Evolutionary conservation across 192 early-diverging fungal species (phyloP).

Genomic region (Cladochytrium replicatum): DNA sequence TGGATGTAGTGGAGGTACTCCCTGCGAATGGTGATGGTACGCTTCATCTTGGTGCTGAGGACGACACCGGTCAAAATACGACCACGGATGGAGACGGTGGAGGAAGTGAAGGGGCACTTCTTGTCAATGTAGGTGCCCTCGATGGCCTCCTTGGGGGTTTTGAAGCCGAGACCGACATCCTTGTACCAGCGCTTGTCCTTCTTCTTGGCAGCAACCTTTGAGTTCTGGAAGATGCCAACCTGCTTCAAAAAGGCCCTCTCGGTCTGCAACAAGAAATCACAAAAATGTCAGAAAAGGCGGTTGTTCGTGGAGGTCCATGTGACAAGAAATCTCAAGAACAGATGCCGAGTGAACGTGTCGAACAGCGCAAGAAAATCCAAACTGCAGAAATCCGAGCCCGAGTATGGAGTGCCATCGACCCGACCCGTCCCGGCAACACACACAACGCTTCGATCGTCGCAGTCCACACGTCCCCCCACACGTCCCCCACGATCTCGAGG

Average conservation of each 20-base stretch:
- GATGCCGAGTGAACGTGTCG: no score
- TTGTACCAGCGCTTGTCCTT: conserved; percentile 94
- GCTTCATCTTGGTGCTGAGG: conserved; percentile 95
- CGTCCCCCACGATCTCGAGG: no score
- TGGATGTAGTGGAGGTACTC: conserved; percentile 99
- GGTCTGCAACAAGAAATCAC: no score
- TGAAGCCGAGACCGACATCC: conserved; percentile 97
- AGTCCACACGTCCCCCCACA: no score
- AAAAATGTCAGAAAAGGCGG: no score
- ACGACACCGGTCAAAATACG: conserved; percentile 92
- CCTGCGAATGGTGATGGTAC: conserved; percentile 95
- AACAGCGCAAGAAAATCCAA: no score
- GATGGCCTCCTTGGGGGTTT: conserved; percentile 97
- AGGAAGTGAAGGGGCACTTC: conserved; percentile 98
- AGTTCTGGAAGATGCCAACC: conserved; percentile 86
- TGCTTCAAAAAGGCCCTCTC: conserved; percentile 98
- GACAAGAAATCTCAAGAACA: no score
- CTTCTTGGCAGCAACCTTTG: conserved; percentile 59
- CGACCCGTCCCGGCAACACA: no score
- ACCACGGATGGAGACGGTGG: conserved; percentile 93
- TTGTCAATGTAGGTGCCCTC: conserved; percentile 98
- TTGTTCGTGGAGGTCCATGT: no score
- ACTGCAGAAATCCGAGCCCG: no score
- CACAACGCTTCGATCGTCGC: no score
- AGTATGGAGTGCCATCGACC: no score